These are phyloP conservation scores for Pichia sp. DNA, from an alignment of 1,139 yeast species.

Conservation along the genomic window DNA sequence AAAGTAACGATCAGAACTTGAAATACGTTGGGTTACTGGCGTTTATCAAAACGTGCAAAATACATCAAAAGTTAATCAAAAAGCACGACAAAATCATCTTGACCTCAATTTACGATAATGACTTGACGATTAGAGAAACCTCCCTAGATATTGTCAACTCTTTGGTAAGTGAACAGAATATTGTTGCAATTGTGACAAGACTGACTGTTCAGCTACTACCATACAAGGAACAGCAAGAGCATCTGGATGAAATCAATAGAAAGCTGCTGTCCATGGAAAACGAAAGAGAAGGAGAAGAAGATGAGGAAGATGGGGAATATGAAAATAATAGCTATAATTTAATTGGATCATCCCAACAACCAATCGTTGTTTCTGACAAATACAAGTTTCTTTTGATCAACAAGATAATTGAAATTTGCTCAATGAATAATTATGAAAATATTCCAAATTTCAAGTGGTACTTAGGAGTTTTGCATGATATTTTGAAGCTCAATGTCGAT, in stretches of 20 bases:
- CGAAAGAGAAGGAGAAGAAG: conserved; percentile 15
- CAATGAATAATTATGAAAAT: conserved; percentile 60
- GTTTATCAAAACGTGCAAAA: conserved; percentile 69
- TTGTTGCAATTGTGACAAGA: conserved; percentile 62
- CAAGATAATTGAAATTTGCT: conserved; percentile 51
- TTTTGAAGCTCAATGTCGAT: conserved; percentile 41
- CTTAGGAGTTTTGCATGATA: conserved; percentile 67
- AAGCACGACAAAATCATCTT: conserved; percentile 64
- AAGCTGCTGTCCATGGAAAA: conserved; percentile 21
- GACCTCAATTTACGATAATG: conserved; percentile 72
- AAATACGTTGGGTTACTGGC: conserved; percentile 85
- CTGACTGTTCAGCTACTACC: conserved; percentile 69
- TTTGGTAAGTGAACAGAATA: conserved; percentile 70
- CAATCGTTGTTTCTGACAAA: conserved; percentile 45
- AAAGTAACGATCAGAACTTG: conserved; percentile 75
- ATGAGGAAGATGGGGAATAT: conserved; percentile 18
- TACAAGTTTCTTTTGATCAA: conserved; percentile 57
- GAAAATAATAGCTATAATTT: not conserved
- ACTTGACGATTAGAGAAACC: conserved; percentile 76
- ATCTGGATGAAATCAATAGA: conserved; percentile 22
- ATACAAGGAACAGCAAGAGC: conserved; percentile 31
- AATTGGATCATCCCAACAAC: conserved; percentile 28
- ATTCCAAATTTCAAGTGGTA: conserved; percentile 92
- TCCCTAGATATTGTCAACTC: conserved; percentile 75
- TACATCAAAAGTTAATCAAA: conserved; percentile 67